Conservation (phyloP, 192 early-diverging fungal genomes). For the Coemansia sp. region DNA sequence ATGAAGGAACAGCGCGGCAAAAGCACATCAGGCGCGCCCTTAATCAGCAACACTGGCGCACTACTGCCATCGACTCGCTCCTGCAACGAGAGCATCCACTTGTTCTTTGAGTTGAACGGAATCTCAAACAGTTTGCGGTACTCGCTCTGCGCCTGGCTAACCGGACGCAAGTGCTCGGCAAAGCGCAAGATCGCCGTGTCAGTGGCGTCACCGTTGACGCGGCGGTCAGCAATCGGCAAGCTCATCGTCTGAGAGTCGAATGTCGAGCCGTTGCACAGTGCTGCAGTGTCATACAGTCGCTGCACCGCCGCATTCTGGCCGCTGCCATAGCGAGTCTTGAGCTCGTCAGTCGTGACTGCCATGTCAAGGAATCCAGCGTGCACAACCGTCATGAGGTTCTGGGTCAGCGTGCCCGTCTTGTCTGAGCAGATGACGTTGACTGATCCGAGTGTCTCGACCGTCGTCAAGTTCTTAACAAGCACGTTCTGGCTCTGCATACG, state of each 20-base stretch:
- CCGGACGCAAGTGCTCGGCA: slow-evolving; percentile 13
- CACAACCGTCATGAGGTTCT: slow-evolving; percentile 95
- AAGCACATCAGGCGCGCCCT: slow-evolving; percentile 76
- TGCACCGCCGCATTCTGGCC: not conserved
- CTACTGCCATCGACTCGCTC: not conserved
- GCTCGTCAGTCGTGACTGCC: slow-evolving; percentile 5
- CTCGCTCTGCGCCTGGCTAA: slow-evolving; percentile 1
- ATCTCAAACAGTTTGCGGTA: slow-evolving; percentile 32
- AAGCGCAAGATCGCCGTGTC: slow-evolving; percentile 75
- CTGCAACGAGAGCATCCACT: slow-evolving; percentile 59
- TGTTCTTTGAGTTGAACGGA: slow-evolving; percentile 75
- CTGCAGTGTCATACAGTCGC: slow-evolving; percentile 28
- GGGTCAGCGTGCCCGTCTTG: slow-evolving; percentile 96
- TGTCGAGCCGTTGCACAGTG: slow-evolving; percentile 64
- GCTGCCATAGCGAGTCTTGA: not conserved
- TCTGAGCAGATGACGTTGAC: slow-evolving; percentile 96
- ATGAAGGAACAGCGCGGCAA: slow-evolving; percentile 50
- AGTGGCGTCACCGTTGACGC: slow-evolving; percentile 70
- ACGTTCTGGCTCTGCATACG: slow-evolving; percentile 78
- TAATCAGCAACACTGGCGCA: slow-evolving; percentile 56
- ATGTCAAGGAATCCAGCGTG: slow-evolving; percentile 49
- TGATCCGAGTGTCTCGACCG: slow-evolving; percentile 91
- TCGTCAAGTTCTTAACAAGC: slow-evolving; percentile 85
- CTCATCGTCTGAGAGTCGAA: slow-evolving; percentile 57
- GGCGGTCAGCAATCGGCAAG: slow-evolving; percentile 47